Evolutionary conservation across 1,139 yeast species (phyloP), one percentile per base, ranked within the genome.

Genomic region (Tardiomyces digboiensis): DNA sequence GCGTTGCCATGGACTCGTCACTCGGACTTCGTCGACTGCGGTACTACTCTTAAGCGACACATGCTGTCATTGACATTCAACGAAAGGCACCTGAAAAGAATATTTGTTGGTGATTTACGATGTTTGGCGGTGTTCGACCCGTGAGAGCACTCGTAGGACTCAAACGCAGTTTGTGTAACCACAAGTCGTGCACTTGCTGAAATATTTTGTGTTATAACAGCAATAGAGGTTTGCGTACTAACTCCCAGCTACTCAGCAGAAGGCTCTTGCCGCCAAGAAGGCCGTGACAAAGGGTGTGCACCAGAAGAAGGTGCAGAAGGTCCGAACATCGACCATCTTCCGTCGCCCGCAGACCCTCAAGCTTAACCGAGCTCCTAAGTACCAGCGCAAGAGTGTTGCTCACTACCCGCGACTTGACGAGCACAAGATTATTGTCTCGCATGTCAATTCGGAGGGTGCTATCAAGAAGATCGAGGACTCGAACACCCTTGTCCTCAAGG

Each of bases 381-480:
- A 89, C 78, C 87, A 93, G 67, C 76, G 87, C 74, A 91, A 87
- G 80, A 73, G 96, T 60, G 95, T 91, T 66, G 95, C 97, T 67
- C 97, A 91, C 78, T 83, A 82, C 82, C 81, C 84, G 76, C 89
- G 97, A 80, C 73, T 87, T 68, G 98, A 93, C 72, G 86, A 94
- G 66, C 85, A 85, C 94, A 88, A 86, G 78, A 74, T 89, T 70
- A 81, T 91, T 68, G 85, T 85, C 72, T 76, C 88, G 64, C 97
- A 97, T 78, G 82, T 91, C 74, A 93, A 93, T 71, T 80, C 95
- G 63, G 99, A 91, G 80, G 87, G 95, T 59, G 96, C 98, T 69
- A 88, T 93, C 85, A 91, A 91, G 85, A 87, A 88, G 82, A 96
- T 91, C 69, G 98, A 93, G 80, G 97, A 88, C 70, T 88, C 95